Evolutionary conservation across 208 protist species (phyloP).

Genomic region (Spongospora subterranea): DNA sequence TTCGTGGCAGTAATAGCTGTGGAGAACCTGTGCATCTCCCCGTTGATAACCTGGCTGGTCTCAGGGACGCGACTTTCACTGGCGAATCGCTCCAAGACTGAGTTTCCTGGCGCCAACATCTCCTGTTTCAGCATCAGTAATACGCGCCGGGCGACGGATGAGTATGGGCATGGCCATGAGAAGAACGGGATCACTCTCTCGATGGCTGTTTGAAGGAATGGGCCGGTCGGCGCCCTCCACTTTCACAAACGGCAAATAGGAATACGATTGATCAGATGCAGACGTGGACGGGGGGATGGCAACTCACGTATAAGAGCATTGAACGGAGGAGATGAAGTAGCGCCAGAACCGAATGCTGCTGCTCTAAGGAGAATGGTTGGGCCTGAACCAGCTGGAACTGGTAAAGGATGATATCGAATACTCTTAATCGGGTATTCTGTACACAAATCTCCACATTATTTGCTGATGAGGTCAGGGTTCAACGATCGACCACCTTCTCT

Average conservation of each 20-base stretch:
- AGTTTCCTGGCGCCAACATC: conserved; percentile 50
- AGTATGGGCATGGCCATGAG: conserved; percentile 19
- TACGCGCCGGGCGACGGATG: not conserved
- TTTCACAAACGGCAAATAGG: not conserved
- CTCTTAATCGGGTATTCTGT: not conserved
- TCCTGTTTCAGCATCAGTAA: conserved; percentile 56
- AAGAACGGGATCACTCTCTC: conserved; percentile 21
- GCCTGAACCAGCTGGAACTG: not conserved
- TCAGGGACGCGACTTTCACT: conserved; percentile 50
- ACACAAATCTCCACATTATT: too few relatives aligned
- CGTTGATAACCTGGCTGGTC: conserved; percentile 17
- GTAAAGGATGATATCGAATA: conserved; percentile 4
- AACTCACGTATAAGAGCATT: not conserved
- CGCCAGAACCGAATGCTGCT: conserved; percentile 36
- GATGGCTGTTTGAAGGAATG: conserved; percentile 27
- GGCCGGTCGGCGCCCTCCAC: conserved; percentile 43
- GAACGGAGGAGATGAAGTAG: conserved; percentile 35
- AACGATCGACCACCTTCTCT: conserved; percentile 28
- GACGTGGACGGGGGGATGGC: not conserved
- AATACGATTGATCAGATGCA: not conserved
- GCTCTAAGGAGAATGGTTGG: conserved; percentile 21
- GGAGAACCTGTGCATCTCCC: too few relatives aligned
- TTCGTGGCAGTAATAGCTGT: too few relatives aligned
- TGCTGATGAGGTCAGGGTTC: not conserved
- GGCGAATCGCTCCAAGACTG: conserved; percentile 46